These are phyloP conservation scores for Pseudognaphalium luteoalbum DNA, from an alignment of 129 eudicot species.

Conservation along the genomic window DNA sequence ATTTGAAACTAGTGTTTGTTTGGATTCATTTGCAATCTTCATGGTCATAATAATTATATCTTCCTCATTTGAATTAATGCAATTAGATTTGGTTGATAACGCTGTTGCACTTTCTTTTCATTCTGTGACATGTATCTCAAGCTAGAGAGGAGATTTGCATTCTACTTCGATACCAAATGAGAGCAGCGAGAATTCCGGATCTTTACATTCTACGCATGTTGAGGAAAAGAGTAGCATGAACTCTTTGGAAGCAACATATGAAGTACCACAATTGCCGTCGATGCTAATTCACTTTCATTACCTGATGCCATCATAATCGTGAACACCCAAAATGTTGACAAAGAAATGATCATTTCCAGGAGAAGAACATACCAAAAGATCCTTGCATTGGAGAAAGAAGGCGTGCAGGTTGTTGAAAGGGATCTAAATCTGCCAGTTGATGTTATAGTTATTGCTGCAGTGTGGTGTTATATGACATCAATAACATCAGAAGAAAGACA, in stretches of 20 bases:
- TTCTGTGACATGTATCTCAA: conserved; percentile 18
- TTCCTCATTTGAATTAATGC: conserved; percentile 20
- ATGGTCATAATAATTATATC: background rate
- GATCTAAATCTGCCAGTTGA: conserved; percentile 79
- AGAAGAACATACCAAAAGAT: conserved; percentile 85
- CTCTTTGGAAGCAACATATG: conserved; percentile 41
- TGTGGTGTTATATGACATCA: conserved; percentile 75
- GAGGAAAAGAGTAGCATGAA: conserved; percentile 29
- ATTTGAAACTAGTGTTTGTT: conserved; percentile 21
- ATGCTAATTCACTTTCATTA: conserved; percentile 37
- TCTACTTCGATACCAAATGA: conserved; percentile 32
- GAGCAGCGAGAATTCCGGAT: conserved; percentile 45
- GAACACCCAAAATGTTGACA: conserved; percentile 69
- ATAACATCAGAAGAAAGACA: conserved; percentile 75
- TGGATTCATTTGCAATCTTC: conserved; percentile 1
- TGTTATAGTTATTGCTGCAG: conserved; percentile 61
- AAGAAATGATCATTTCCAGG: conserved; percentile 85
- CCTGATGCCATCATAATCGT: conserved; percentile 55
- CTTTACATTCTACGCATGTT: conserved; percentile 42
- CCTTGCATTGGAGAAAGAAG: conserved; percentile 84
- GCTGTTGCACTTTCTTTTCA: background rate
- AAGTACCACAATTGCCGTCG: conserved; percentile 35
- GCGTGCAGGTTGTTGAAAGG: conserved; percentile 77
- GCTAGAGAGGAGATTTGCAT: conserved; percentile 50
- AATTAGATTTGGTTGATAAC: conserved; percentile 16